phyloP scores from a whole-genome alignment of 2,329 filamentous ascomycete species.

The Fusarium mangiferae region DNA sequence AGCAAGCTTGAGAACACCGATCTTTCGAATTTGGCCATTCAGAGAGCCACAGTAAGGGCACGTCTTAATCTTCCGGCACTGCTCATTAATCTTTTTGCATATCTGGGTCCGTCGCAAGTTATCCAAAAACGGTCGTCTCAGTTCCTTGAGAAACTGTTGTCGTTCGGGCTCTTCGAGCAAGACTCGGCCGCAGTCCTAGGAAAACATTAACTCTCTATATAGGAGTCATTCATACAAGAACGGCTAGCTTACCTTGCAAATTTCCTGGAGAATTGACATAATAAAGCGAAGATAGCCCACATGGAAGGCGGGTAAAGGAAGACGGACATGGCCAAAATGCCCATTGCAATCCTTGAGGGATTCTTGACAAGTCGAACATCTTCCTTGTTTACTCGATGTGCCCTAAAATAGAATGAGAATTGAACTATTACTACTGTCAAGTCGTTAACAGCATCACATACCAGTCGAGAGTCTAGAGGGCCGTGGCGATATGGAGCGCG shows the following conservation, averaged over 20 bases:
- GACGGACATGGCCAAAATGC: slow-evolving; percentile 92
- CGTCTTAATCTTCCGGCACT: slow-evolving; percentile 85
- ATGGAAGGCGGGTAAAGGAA: slow-evolving; percentile 93
- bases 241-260: slow-evolving; percentile 75
- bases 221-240: neutral
- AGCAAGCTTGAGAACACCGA: slow-evolving; percentile 89
- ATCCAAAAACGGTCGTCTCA: slow-evolving; percentile 85
- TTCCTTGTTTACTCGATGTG: slow-evolving; percentile 83
- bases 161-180: slow-evolving; percentile 84
- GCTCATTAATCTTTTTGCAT: slow-evolving; percentile 87
- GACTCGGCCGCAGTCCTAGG: slow-evolving; percentile 80
- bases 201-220: slow-evolving; percentile 8
- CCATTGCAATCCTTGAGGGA: slow-evolving; percentile 87
- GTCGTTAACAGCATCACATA: slow-evolving; percentile 43
- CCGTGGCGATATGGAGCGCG: slow-evolving; percentile 83
- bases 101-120: slow-evolving; percentile 86
- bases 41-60: slow-evolving; percentile 84
- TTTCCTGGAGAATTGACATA: slow-evolving; percentile 90
- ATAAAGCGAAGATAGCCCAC: slow-evolving; percentile 96
- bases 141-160: slow-evolving; percentile 78
- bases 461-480: slow-evolving; percentile 85
- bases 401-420: slow-evolving; percentile 58
- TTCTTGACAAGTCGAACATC: slow-evolving; percentile 85
- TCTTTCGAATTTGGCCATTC: slow-evolving; percentile 93
- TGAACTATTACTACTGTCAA: neutral